These are phyloP conservation scores for Cladosporium sp. DNA, from an alignment of 2,329 filamentous ascomycete genomes.

Conservation along the genomic window DNA sequence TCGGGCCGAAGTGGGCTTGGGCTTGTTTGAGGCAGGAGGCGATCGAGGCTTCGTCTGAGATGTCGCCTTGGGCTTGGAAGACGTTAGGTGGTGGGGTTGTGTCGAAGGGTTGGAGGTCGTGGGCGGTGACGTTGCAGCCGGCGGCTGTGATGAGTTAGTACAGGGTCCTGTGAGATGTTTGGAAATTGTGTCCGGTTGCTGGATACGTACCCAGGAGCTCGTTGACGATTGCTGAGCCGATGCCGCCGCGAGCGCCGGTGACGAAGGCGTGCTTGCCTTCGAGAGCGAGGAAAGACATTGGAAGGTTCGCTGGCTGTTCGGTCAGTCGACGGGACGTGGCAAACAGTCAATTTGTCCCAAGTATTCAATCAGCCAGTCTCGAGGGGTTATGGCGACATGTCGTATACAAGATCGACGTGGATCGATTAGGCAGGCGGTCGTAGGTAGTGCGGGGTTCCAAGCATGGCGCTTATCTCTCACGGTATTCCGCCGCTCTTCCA, in stretches of 20 bases:
- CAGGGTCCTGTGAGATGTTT: background rate
- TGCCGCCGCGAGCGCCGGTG: conserved; percentile 48
- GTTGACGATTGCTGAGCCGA: conserved; percentile 44
- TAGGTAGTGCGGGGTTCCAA: too few species aligned
- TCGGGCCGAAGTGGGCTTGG: conserved; percentile 41
- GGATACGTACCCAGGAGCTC: conserved; percentile 44
- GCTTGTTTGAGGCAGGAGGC: conserved; percentile 37
- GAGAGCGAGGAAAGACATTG: conserved; percentile 42
- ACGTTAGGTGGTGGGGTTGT: conserved; percentile 30
- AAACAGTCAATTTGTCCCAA: too few species aligned
- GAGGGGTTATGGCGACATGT: too few species aligned
- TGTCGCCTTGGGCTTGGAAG: conserved; percentile 41
- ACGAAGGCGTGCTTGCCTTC: conserved; percentile 49
- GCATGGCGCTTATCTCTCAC: too few species aligned
- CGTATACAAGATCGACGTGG: too few species aligned
- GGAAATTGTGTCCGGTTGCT: background rate
- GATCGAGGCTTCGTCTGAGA: conserved; percentile 43
- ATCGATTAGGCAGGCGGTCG: too few species aligned
- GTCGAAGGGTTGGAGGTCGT: conserved; percentile 39
- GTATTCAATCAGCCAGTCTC: too few species aligned
- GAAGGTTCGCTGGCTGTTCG: too few species aligned
- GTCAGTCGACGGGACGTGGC: too few species aligned
- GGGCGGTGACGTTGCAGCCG: conserved; percentile 50
- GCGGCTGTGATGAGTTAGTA: conserved; percentile 33
- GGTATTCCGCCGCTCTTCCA: too few species aligned